Percentiles rank a stretch among this genome's conserved stretches.
phyloP scores from a whole-genome alignment of 2,329 filamentous ascomycete species.

The Epichloe brachyelytri region DNA sequence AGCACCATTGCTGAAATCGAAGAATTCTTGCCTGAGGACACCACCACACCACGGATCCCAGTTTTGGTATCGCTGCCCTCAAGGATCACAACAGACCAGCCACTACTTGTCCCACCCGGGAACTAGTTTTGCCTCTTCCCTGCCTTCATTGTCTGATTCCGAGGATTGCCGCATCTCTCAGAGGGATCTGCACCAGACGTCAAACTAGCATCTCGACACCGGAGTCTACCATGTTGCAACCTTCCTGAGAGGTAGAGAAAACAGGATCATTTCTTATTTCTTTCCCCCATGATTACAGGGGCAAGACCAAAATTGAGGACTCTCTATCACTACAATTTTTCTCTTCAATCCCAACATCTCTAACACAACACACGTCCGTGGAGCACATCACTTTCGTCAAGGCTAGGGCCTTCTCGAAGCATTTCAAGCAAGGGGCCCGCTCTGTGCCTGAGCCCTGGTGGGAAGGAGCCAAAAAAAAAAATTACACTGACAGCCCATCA shows the following conservation, averaged over 20 bases:
- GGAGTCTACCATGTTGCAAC: conserved; percentile 1
- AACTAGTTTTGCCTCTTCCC: background rate
- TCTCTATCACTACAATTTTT: too few species aligned
- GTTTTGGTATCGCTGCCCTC: background rate
- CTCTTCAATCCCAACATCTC: too few species aligned
- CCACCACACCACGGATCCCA: background rate
- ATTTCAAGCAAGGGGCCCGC: background rate
- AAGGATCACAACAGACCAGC: conserved; percentile 4
- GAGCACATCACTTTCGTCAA: background rate
- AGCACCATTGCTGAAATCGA: background rate
- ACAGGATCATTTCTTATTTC: background rate
- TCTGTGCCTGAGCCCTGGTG: background rate
- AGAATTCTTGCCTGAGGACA: conserved; percentile 1
- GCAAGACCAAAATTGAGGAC: too few species aligned
- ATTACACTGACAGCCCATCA: background rate
- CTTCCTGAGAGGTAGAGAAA: background rate
- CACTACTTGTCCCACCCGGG: conserved; percentile 3
- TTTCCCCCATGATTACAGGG: too few species aligned
- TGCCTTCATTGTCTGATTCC: background rate
- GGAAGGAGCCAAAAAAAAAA: background rate
- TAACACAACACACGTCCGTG: background rate
- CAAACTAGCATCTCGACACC: background rate
- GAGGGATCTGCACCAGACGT: background rate
- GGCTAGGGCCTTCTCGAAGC: background rate
- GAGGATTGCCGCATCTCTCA: conserved; percentile 3